Conservation (phyloP, 495 filamentous ascomycete species). For the Aspergillus indologenus region DNA sequence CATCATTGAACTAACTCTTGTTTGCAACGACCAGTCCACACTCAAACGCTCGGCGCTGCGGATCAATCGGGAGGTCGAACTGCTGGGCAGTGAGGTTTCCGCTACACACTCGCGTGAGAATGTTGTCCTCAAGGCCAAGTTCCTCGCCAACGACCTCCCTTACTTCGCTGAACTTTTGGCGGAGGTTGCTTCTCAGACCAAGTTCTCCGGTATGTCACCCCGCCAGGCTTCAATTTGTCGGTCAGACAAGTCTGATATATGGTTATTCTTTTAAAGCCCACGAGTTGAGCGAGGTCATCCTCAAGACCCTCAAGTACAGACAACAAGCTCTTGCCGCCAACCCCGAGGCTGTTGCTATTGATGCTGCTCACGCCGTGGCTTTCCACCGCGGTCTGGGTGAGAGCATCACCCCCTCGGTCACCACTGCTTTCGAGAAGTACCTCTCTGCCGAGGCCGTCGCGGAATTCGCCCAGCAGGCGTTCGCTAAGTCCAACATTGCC, state of each 20-base stretch:
- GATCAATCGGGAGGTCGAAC: slow-evolving; percentile 90
- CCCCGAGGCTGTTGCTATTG: slow-evolving; percentile 69
- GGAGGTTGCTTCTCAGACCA: slow-evolving; percentile 84
- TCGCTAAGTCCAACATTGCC: slow-evolving; percentile 84
- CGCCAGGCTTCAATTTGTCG: neutral
- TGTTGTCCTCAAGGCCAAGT: slow-evolving; percentile 85
- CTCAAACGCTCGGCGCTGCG: slow-evolving; percentile 79
- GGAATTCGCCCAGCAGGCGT: slow-evolving; percentile 70
- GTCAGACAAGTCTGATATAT: slow-evolving; percentile 4
- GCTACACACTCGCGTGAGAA: slow-evolving; percentile 90
- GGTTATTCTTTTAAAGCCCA: slow-evolving; percentile 53
- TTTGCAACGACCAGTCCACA: slow-evolving; percentile 63
- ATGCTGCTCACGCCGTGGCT: slow-evolving; percentile 81
- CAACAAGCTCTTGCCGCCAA: slow-evolving; percentile 65
- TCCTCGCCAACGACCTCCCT: slow-evolving; percentile 89
- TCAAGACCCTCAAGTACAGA: slow-evolving; percentile 64
- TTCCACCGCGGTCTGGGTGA: slow-evolving; percentile 92
- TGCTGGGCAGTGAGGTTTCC: slow-evolving; percentile 82
- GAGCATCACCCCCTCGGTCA: slow-evolving; percentile 65
- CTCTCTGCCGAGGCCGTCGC: slow-evolving; percentile 66
- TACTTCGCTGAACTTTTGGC: slow-evolving; percentile 96
- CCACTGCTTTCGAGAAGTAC: slow-evolving; percentile 71
- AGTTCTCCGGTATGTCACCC: slow-evolving; percentile 67
- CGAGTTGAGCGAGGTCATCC: slow-evolving; percentile 83
- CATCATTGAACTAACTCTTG: slow-evolving; percentile 11